Evolutionary conservation across 176 grass and related monocot genomes (phyloP).

Genomic region (Carex scoparia): DNA sequence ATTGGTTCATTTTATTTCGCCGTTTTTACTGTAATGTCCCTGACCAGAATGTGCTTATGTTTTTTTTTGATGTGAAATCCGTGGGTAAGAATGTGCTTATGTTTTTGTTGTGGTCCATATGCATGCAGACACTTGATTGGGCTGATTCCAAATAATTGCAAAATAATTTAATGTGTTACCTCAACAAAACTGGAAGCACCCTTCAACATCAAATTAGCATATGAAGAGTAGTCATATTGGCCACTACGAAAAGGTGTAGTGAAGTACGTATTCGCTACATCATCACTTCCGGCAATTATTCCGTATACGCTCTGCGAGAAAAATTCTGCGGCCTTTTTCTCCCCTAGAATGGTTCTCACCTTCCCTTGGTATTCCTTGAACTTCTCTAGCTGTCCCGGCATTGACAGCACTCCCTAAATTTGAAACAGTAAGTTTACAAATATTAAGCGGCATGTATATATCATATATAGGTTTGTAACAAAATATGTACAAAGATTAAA

Average conservation of each 20-base stretch:
- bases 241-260: conserved; percentile 20
- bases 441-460: neutral
- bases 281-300: conserved; percentile 53
- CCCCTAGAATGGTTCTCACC: conserved; percentile 27
- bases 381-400: conserved; percentile 38
- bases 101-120: neutral
- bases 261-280: conserved; percentile 84
- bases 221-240: conserved; percentile 42
- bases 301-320: conserved; percentile 14
- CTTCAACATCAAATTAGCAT: conserved; percentile 40
- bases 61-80: too few species aligned
- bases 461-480: too few species aligned
- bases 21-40: neutral
- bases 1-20: neutral
- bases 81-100: neutral
- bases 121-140: neutral
- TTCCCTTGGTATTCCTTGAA: conserved; percentile 28
- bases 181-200: conserved; percentile 42
- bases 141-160: neutral
- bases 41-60: neutral
- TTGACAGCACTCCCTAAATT: conserved; percentile 45
- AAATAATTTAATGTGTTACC: conserved; percentile 17
- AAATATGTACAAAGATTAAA: too few species aligned
- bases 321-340: conserved; percentile 6
- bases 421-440: neutral